phyloP scores from a whole-genome alignment of 306 rosid genomes.

The Prunus kanzakura region DNA sequence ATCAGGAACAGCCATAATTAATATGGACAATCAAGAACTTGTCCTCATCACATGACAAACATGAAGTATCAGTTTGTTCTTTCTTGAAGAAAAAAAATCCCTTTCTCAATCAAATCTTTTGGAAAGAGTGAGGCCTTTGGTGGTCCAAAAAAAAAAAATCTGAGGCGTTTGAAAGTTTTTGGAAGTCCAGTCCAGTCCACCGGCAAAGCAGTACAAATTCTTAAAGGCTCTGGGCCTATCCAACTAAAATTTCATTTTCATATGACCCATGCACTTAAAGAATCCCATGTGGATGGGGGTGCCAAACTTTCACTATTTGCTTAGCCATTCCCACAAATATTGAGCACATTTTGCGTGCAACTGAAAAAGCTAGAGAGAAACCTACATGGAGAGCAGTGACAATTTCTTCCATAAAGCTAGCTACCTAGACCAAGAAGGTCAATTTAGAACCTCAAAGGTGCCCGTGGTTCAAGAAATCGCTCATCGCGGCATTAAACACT shows the following conservation, averaged over 20 bases:
- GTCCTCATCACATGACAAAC: background rate
- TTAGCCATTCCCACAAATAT: background rate
- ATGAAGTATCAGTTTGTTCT: background rate
- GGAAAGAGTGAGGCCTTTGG: no score
- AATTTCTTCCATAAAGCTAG: constrained; percentile 5
- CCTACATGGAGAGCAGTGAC: background rate
- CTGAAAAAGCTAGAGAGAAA: background rate
- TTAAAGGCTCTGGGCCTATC: background rate
- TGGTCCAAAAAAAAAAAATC: no score
- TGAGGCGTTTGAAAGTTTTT: background rate
- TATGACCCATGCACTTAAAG: background rate
- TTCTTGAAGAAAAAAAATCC: no score
- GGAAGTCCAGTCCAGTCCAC: background rate
- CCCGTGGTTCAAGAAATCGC: constrained; percentile 16
- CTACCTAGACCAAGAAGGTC: constrained; percentile 13
- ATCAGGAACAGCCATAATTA: background rate
- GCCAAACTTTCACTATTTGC: background rate
- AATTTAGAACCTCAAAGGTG: background rate
- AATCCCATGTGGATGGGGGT: background rate
- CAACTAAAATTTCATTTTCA: background rate
- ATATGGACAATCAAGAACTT: background rate
- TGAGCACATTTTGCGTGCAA: no score
- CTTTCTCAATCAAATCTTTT: no score
- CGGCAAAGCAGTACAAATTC: background rate
- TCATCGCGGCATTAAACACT: background rate